These are phyloP conservation scores for Tilletia horrida DNA, from an alignment of 1,284 basidiomycete species.

Conservation along the genomic window DNA sequence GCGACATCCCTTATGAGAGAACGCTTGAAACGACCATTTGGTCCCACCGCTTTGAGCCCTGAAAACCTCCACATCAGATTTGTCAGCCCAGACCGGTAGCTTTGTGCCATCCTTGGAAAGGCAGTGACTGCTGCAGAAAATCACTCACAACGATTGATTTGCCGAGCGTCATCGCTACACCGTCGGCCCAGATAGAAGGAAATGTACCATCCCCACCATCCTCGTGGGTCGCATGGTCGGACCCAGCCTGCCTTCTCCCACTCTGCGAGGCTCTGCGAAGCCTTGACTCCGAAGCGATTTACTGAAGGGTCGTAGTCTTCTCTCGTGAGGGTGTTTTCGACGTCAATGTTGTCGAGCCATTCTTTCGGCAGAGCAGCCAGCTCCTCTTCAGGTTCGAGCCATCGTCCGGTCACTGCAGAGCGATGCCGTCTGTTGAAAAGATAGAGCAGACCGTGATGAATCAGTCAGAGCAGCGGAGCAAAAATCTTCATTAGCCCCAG, in stretches of 20 bases:
- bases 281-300: constrained; percentile 57
- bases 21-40: constrained; percentile 57
- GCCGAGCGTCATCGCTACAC: constrained; percentile 57
- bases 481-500: no score
- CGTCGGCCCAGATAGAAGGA: constrained; percentile 58
- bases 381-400: constrained; percentile 36
- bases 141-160: constrained; percentile 57
- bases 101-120: no score
- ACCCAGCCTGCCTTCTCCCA: constrained; percentile 60
- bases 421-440: constrained; percentile 34
- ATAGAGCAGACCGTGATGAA: background rate
- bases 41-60: constrained; percentile 59
- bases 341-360: constrained; percentile 37
- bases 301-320: constrained; percentile 48
- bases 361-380: constrained; percentile 33
- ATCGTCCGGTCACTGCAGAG: constrained; percentile 30
- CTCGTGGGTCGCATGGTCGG: constrained; percentile 57
- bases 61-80: background rate
- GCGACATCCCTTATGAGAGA: constrained; percentile 56
- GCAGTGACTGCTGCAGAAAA: background rate
- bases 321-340: constrained; percentile 30
- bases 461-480: no score
- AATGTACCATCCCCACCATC: constrained; percentile 58
- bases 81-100: no score
- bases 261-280: constrained; percentile 57